Base-by-base conservation (phyloP, 2,329 filamentous ascomycete species). In the Xylaria sp. region DNA sequence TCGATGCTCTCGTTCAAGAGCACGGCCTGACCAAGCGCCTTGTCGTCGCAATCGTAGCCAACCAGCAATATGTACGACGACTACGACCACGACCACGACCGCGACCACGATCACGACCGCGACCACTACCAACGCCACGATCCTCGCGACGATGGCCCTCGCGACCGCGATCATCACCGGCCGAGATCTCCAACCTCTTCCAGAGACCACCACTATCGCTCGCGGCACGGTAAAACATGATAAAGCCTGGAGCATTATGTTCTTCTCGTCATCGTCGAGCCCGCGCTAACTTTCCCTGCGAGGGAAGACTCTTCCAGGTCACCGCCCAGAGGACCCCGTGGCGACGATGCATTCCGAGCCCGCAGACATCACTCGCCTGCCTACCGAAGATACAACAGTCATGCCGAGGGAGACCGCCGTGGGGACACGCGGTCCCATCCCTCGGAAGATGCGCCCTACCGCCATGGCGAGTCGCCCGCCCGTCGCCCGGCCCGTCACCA, bases 161-260 rank as follows among this genome's bases (percentile, higher is more conserved):
- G 65, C 29, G n/a, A n/a, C n/a, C n/a, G n/a, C 51, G 70, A 71
- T 33, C n/a, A 51, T 53, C 66, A 68, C 25, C 65, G 68, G 62
- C 72, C 67, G 62, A 72, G 68, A 71, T 73, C 72, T 19, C 71
- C 68, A 27, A 68, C 72, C 41, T 55, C 64, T 54, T 69, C 72
- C 51, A 67, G 68, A 63, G 73, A 73, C 63, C 63, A 68, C 62
- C 71, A 71, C 55, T 70, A 73, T 72, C 72, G 69, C 67, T 72
- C 72, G 68, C 71, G 72, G 70, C 73, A 75, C 71, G 73, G 73
- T 75, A 75, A 74, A 64, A 73, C 38, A 72, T 68, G 67, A 71
- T 68, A 71, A 61, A 71, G 70, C 73, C 72, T 73, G 71, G 70
- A 70, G 68, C 64, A 71, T 57, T 59, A 58, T 58, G 66, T 63